Base-by-base conservation (phyloP, 176 grass and related monocot genomes). In the Ensete ventricosum region DNA sequence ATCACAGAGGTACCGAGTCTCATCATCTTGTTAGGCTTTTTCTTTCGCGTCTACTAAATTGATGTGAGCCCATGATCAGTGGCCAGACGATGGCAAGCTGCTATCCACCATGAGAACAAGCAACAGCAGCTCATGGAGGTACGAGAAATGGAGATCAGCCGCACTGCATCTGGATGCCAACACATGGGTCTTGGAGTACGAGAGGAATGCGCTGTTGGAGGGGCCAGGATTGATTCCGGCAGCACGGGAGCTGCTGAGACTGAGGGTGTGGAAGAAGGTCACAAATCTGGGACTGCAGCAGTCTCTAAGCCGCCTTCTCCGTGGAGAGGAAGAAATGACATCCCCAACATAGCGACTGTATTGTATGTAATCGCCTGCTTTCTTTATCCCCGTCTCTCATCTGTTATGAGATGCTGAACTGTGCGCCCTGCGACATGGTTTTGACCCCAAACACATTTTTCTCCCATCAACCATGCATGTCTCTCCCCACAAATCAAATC, bases 111-210 rank as follows among this genome's bases (percentile, higher is more conserved):
- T 77, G 73, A 80, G 91, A 83, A 52, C 76, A 52, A 84, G 74
- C 89, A 95, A 89, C 76, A 51, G 81, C 62, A 95, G 81, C 77
- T 91, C 91, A 4, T 99, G 91, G 91, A 73, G 67, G 63, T 84
- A 82, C 73, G 52, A 23, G 5, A 81, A 79, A 53, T 79, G 77
- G 81, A 81, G 78, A 54, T 53, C 72, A 0, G 73, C 54, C 9
- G 90, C 84, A 23, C 59, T 99, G 77, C 81, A 83, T 63, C 70
- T 99, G 29, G 81, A 91, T 21, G 73, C 82, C 8, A 62, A 88
- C 59, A 99, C 91, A 9, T 99, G 88, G 96, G 84, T 99, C 2
- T 73, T 91, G 73, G 96, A 95, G 81, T 94, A 99, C 69, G 81
- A 85, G 76, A 84, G 83, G 71, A 88, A 82, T 51, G 73, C 77